Conservation (phyloP, 192 early-diverging fungal species). For the Lobosporangium transversale region DNA sequence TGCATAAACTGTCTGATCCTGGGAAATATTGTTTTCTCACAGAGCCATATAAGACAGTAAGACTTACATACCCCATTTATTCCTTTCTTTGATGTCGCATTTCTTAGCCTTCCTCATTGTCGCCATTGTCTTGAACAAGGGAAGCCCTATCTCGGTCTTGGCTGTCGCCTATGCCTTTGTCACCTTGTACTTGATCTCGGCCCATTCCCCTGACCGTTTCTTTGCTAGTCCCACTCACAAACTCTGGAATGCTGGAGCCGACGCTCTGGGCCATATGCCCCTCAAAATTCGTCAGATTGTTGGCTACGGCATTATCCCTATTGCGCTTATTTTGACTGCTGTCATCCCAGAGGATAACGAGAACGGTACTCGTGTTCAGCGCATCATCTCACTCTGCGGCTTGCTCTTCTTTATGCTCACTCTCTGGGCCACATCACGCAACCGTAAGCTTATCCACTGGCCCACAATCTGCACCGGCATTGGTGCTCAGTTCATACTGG, state of each 20-base stretch:
- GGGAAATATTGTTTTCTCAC: too few relatives aligned
- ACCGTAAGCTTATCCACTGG: constrained; percentile 76
- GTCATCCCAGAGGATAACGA: constrained; percentile 58
- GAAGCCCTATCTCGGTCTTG: constrained; percentile 57
- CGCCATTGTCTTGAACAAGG: constrained; percentile 62
- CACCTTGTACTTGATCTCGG: constrained; percentile 59
- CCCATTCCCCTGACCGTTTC: constrained; percentile 47
- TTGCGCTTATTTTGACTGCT: constrained; percentile 67
- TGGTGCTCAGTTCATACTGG: constrained; percentile 81
- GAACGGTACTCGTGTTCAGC: constrained; percentile 68
- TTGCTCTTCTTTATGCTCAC: constrained; percentile 64
- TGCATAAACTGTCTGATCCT: too few relatives aligned
- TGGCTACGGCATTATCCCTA: constrained; percentile 54
- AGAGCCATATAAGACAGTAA: too few relatives aligned
- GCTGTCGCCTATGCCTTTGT: constrained; percentile 65
- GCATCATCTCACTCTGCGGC: constrained; percentile 81
- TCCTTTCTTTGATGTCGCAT: too few relatives aligned
- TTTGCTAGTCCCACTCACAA: constrained; percentile 50
- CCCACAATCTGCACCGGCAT: constrained; percentile 76
- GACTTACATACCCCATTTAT: not conserved
- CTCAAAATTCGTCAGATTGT: constrained; percentile 50
- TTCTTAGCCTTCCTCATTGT: constrained; percentile 68
- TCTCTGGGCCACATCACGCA: constrained; percentile 65
- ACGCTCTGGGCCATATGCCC: constrained; percentile 42
- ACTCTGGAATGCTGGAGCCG: constrained; percentile 44